These are phyloP conservation scores for Cercophora newfieldiana DNA, from an alignment of 495 filamentous ascomycete species.

Conservation along the genomic window DNA sequence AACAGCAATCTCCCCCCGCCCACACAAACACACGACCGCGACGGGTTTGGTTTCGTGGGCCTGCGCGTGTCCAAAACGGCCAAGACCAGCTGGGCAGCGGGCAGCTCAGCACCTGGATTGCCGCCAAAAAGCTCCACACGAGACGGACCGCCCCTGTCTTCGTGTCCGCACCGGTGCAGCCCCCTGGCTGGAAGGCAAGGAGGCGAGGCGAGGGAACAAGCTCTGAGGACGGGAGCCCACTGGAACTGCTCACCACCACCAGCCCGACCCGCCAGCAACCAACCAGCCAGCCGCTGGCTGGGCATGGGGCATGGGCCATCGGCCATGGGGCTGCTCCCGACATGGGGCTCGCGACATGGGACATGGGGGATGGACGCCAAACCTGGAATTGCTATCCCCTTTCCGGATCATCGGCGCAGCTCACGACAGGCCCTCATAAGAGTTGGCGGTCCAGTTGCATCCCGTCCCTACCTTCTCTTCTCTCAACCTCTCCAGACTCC, in stretches of 20 bases:
- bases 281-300: background rate
- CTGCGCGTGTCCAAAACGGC: background rate
- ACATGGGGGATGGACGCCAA: background rate
- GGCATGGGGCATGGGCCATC: background rate
- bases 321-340: background rate
- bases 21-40: background rate
- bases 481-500: background rate
- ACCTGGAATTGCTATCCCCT: background rate
- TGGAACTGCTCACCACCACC: too few relatives aligned
- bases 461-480: background rate
- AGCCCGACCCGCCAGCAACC: too few relatives aligned
- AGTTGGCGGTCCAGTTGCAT: background rate
- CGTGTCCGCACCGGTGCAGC: too few relatives aligned
- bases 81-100: background rate
- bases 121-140: too few relatives aligned
- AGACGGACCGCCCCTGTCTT: too few relatives aligned
- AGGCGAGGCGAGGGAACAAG: background rate
- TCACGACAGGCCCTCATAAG: background rate
- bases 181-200: too few relatives aligned
- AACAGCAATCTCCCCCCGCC: background rate
- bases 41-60: background rate
- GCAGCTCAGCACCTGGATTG: too few relatives aligned
- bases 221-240: too few relatives aligned
- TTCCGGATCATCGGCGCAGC: background rate
- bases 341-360: background rate